Percentiles rank a stretch among this genome's conserved stretches.
phyloP scores from a whole-genome alignment of 2,329 filamentous ascomycete species.

The Ramichloridium luteum region DNA sequence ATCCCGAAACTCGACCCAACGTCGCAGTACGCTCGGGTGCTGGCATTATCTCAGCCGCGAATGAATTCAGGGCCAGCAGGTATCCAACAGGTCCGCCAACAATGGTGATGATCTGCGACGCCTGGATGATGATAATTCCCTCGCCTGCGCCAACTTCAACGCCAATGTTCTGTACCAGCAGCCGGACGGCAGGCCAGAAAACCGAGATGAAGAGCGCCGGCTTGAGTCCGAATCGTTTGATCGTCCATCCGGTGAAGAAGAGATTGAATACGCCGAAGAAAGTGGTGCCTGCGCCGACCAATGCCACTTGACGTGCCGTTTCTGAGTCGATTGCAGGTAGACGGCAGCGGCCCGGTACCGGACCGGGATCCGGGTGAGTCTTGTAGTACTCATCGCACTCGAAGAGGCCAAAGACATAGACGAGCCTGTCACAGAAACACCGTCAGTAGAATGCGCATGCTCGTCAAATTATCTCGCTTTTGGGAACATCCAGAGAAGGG shows the following conservation, averaged over 20 bases:
- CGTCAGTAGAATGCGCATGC: neutral
- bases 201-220: slow-evolving; percentile 51
- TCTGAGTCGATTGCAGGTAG: slow-evolving; percentile 51
- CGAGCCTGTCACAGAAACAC: slow-evolving; percentile 19
- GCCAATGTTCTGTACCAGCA: slow-evolving; percentile 52
- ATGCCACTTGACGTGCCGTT: slow-evolving; percentile 51
- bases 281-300: slow-evolving; percentile 55
- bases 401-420: slow-evolving; percentile 61
- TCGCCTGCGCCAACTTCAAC: slow-evolving; percentile 47
- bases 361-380: slow-evolving; percentile 39
- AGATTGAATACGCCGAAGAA: slow-evolving; percentile 56
- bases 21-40: slow-evolving; percentile 49
- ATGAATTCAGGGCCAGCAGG: slow-evolving; percentile 55
- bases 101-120: slow-evolving; percentile 54
- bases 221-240: slow-evolving; percentile 54
- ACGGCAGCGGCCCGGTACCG: slow-evolving; percentile 41
- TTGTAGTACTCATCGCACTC: slow-evolving; percentile 58
- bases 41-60: slow-evolving; percentile 52
- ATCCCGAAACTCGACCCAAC: slow-evolving; percentile 54
- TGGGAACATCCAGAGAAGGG: slow-evolving; percentile 1
- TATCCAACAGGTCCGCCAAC: slow-evolving; percentile 59
- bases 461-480: neutral
- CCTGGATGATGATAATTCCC: slow-evolving; percentile 58
- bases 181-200: slow-evolving; percentile 50
- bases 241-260: slow-evolving; percentile 54